Evolutionary conservation across 2,329 filamentous ascomycete species (phyloP).

Genomic region (Aureobasidium sp.): DNA sequence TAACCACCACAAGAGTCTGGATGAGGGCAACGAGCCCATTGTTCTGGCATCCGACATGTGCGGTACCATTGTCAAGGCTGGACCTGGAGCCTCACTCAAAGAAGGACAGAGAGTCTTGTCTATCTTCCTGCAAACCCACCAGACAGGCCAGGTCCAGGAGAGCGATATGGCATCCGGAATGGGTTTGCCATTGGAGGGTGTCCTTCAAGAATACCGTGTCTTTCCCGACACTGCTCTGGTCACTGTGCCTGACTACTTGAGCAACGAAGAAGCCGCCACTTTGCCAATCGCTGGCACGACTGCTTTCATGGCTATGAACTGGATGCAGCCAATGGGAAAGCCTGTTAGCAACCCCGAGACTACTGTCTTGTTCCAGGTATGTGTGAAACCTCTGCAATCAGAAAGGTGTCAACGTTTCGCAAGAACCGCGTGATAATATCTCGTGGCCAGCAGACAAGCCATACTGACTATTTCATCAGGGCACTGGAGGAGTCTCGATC

Average conservation of each 20-base stretch:
- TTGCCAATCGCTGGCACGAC: slow-evolving; percentile 42
- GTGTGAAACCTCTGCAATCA: background rate
- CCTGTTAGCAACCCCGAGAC: slow-evolving; percentile 36
- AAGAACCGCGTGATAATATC: background rate
- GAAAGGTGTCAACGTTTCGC: background rate
- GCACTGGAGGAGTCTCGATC: slow-evolving; percentile 21
- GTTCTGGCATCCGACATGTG: slow-evolving; percentile 67
- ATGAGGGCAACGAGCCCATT: slow-evolving; percentile 34
- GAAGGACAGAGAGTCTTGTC: slow-evolving; percentile 23
- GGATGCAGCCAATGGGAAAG: slow-evolving; percentile 49
- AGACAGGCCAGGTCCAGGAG: slow-evolving; percentile 30
- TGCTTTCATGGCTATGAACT: slow-evolving; percentile 55
- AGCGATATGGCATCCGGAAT: slow-evolving; percentile 45
- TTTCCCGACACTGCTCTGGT: slow-evolving; percentile 35
- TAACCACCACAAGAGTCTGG: slow-evolving; percentile 55
- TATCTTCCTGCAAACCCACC: slow-evolving; percentile 53
- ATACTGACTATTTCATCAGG: slow-evolving; percentile 19
- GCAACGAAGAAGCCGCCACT: slow-evolving; percentile 32
- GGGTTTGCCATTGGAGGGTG: slow-evolving; percentile 42
- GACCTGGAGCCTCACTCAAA: slow-evolving; percentile 20
- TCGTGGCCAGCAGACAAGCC: background rate
- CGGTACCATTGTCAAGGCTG: slow-evolving; percentile 49
- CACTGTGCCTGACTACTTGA: slow-evolving; percentile 33
- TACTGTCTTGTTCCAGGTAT: slow-evolving; percentile 29
- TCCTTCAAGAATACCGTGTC: slow-evolving; percentile 36